A percentile compares a stretch with the other conserved stretches of the same genome.
phyloP scores from a whole-genome alignment of 2,329 filamentous ascomycete genomes.

The Penicillium frequentans region DNA sequence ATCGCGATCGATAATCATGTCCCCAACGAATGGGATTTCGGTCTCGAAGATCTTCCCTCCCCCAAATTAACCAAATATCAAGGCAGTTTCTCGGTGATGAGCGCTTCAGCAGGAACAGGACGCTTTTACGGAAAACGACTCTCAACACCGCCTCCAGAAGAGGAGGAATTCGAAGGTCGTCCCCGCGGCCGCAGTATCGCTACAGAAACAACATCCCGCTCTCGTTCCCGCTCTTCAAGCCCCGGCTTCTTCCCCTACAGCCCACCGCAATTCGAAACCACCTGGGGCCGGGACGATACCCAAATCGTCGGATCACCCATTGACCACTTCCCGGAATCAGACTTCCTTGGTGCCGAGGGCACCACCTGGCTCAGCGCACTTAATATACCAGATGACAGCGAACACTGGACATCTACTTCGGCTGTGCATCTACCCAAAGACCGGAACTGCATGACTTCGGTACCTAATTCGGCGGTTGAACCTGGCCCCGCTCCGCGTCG shows the following conservation, averaged over 20 bases:
- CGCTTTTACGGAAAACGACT: conserved; percentile 18
- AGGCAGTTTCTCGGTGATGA: conserved; percentile 1
- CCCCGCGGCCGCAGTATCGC: conserved; percentile 10
- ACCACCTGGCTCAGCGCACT: conserved; percentile 14
- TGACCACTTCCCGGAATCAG: background rate
- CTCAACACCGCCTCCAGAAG: conserved; percentile 8
- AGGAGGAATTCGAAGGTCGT: background rate
- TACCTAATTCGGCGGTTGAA: background rate
- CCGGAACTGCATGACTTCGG: background rate
- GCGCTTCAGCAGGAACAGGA: background rate
- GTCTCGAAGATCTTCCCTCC: conserved; percentile 5
- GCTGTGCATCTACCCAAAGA: background rate
- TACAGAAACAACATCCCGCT: conserved; percentile 6
- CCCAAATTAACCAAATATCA: background rate
- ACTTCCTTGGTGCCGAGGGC: conserved; percentile 10
- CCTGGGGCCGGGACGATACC: background rate
- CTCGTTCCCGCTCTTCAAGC: conserved; percentile 12
- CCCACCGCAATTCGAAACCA: conserved; percentile 8
- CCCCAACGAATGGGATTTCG: conserved; percentile 12
- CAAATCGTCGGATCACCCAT: background rate
- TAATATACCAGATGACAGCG: conserved; percentile 1
- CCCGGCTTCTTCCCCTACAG: conserved; percentile 19
- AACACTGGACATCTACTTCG: background rate
- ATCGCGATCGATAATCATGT: conserved; percentile 1
- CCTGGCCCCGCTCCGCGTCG: conserved; percentile 8